phyloP scores from a whole-genome alignment of 1,284 basidiomycete species.

The Polyporus tsugae region DNA sequence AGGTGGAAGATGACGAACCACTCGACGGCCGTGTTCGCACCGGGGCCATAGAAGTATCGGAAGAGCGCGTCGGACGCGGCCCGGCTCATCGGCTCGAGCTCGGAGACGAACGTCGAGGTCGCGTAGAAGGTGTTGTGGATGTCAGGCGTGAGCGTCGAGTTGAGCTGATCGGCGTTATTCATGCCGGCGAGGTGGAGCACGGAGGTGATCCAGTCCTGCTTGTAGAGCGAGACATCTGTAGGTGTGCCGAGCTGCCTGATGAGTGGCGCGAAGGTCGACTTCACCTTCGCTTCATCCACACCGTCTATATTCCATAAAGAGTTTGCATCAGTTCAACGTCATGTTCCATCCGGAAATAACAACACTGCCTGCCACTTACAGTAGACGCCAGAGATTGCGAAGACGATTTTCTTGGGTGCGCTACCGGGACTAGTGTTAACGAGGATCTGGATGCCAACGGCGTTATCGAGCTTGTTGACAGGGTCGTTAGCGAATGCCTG shows the following conservation, averaged over 20 bases:
- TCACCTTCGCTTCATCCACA: slow-evolving; percentile 17
- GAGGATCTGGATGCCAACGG: slow-evolving; percentile 15
- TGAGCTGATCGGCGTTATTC: slow-evolving; percentile 3
- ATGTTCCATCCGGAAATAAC: too few species aligned
- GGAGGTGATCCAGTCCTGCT: slow-evolving; percentile 19
- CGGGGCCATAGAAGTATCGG: slow-evolving; percentile 20
- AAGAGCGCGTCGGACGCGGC: slow-evolving; percentile 16
- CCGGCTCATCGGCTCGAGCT: slow-evolving; percentile 8
- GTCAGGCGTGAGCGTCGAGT: slow-evolving; percentile 13
- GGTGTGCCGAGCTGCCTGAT: slow-evolving; percentile 15
- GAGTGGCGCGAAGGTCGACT: slow-evolving; percentile 19
- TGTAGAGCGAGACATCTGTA: not conserved
- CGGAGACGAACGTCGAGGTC: slow-evolving; percentile 19
- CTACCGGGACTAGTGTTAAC: slow-evolving; percentile 4
- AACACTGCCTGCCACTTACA: slow-evolving; percentile 2
- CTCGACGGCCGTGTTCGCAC: slow-evolving; percentile 1
- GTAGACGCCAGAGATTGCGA: slow-evolving; percentile 17
- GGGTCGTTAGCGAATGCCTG: slow-evolving; percentile 18
- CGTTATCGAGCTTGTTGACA: slow-evolving; percentile 9
- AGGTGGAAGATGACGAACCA: slow-evolving; percentile 21
- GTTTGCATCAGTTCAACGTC: not conserved
- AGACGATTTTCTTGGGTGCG: slow-evolving; percentile 6
- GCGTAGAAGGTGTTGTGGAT: slow-evolving; percentile 18
- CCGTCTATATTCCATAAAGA: not conserved
- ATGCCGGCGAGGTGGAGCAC: slow-evolving; percentile 19